Base-by-base conservation (phyloP, 106 monocot genomes). In the Apostasia ramifera region DNA sequence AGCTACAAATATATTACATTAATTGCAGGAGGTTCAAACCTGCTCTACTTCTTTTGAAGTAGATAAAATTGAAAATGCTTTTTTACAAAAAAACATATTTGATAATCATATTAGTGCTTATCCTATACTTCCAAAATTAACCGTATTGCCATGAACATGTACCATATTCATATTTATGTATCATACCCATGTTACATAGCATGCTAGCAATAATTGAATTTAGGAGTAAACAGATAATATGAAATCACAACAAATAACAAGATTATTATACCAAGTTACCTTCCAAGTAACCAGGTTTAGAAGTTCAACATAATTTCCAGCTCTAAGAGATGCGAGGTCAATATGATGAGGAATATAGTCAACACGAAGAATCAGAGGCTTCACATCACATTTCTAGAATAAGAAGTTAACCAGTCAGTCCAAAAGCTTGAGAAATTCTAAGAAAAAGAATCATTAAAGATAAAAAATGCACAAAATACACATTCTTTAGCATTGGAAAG, bases 231-330 rank as follows among this genome's bases (percentile, higher is more conserved):
- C 0, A 41, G 15, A 14, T 57, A 59, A 53, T 47, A 6, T 13
- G 41, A 41, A 15, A 60, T 4, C 3, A 57, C 42, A 65, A 37
- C 8, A 53, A 47, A 50, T 5, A 26, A 26, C 26, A 26, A 26
- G 26, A 26, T 26, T 26, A 74, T n/a, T 72, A 53, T 55, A 49
- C 11, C 53, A 66, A 59, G n/a, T 73, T 89, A 97, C 95, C 95
- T 92, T 97, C 95, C 95, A 97, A 58, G 86, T 70, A 59, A 92
- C 89, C 55, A 97, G 77, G 66, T 97, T 97, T 38, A 97, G 81
- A 74, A 97, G 86, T 78, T 97, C 85, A 57, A 82, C 81, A 76
- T 92, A 97, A 40, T 85, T 84, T 74, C 95, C 92, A 72, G 73
- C 80, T 77, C 86, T 82, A 40, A 97, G 77, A 70, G 95, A 81